These are phyloP conservation scores for Aspergillus luchuensis DNA, from an alignment of 2,329 filamentous ascomycete genomes.

Conservation along the genomic window DNA sequence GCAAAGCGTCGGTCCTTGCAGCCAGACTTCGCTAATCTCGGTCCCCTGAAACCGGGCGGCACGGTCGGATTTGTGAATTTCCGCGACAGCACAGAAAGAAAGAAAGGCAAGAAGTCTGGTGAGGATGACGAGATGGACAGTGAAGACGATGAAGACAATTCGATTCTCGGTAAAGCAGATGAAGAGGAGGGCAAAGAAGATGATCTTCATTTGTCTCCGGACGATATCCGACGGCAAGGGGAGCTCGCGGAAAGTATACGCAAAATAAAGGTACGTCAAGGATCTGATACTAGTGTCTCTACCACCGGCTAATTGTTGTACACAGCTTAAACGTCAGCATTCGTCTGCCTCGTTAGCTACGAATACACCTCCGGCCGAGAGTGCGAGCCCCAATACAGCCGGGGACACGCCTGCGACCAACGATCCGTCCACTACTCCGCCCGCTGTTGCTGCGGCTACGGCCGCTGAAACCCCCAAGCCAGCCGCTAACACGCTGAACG, in stretches of 20 bases:
- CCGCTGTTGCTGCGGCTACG: conserved; percentile 26
- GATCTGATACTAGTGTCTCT: not conserved
- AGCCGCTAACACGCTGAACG: conserved; percentile 30
- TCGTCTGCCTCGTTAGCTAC: conserved; percentile 58
- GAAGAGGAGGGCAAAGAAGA: conserved; percentile 54
- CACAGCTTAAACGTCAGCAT: conserved; percentile 66
- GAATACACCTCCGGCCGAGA: conserved; percentile 32
- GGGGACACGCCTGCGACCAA: conserved; percentile 37
- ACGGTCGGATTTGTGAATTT: conserved; percentile 90
- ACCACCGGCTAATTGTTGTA: conserved; percentile 14
- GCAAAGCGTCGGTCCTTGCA: conserved; percentile 80
- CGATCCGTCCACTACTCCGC: conserved; percentile 41
- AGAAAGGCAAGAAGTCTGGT: conserved; percentile 59
- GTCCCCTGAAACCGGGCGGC: conserved; percentile 80
- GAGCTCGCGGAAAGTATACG: conserved; percentile 65
- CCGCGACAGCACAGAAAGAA: conserved; percentile 67
- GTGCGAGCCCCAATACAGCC: conserved; percentile 42
- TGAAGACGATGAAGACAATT: conserved; percentile 70
- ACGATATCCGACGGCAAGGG: conserved; percentile 61
- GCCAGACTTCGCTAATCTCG: conserved; percentile 81
- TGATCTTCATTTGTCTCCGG: conserved; percentile 56
- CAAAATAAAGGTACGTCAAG: conserved; percentile 62
- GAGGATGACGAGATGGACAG: conserved; percentile 71
- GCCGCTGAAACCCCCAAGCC: conserved; percentile 26
- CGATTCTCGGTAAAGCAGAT: conserved; percentile 65